These are phyloP conservation scores for rapeseed (Brassica napus) DNA, from an alignment of 345 rosid genomes.

Conservation along the genomic window DNA sequence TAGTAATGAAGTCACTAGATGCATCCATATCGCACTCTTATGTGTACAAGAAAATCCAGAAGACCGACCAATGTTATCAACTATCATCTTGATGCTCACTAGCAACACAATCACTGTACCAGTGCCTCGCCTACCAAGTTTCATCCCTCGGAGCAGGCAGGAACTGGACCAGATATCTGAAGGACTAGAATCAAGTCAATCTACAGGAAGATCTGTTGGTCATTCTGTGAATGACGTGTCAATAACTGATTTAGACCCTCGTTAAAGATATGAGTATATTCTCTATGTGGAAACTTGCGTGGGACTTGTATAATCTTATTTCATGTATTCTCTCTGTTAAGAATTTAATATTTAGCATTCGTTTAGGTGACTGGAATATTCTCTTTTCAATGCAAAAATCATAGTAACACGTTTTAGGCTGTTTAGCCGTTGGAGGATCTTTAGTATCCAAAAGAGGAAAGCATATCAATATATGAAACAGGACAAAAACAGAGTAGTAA, in stretches of 20 bases:
- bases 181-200: neutral
- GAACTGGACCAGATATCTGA: neutral
- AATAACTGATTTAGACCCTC: constrained; percentile 7
- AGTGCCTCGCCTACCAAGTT: neutral
- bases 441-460: no score
- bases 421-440: no score
- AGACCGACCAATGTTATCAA: neutral
- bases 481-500: no score
- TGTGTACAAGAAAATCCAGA: neutral
- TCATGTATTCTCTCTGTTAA: neutral
- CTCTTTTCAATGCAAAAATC: no score
- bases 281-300: neutral
- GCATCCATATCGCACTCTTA: neutral
- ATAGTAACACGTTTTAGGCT: no score
- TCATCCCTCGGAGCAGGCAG: neutral
- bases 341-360: neutral
- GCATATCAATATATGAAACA: no score
- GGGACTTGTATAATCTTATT: neutral
- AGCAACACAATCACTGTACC: neutral
- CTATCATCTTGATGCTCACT: neutral
- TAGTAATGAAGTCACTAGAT: neutral
- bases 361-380: neutral
- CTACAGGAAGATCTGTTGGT: neutral
- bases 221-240: neutral
- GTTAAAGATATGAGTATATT: neutral